phyloP scores from a whole-genome alignment of 495 filamentous ascomycete genomes.

The Viridothelium virens region DNA sequence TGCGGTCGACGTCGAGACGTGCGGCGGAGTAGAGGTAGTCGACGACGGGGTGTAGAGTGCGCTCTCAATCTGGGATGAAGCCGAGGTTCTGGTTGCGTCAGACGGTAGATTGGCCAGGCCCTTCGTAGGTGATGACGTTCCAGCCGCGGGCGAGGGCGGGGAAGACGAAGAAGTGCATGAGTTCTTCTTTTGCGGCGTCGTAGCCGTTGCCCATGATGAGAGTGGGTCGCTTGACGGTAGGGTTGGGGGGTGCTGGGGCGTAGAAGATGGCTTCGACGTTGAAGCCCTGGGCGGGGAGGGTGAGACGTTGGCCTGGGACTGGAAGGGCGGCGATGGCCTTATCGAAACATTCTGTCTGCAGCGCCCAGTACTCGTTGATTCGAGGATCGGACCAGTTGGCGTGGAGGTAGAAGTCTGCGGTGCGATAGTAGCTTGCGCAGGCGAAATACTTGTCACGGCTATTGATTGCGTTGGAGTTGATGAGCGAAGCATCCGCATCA shows the following conservation, averaged over 20 bases:
- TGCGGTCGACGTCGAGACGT: constrained; percentile 27
- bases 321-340: constrained; percentile 27
- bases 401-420: constrained; percentile 41
- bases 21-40: constrained; percentile 32
- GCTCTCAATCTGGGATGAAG: constrained; percentile 45
- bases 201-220: constrained; percentile 38
- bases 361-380: constrained; percentile 22
- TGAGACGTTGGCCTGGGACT: constrained; percentile 36
- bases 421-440: constrained; percentile 40
- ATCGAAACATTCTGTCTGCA: constrained; percentile 17
- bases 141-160: constrained; percentile 39
- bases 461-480: constrained; percentile 11
- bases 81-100: constrained; percentile 40
- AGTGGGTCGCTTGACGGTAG: constrained; percentile 27
- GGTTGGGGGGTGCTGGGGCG: not conserved
- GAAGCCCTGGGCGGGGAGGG: constrained; percentile 32
- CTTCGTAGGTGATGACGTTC: constrained; percentile 44
- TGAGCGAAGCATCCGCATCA: constrained; percentile 12
- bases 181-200: constrained; percentile 43
- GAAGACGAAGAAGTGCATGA: constrained; percentile 33
- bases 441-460: constrained; percentile 34
- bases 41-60: constrained; percentile 40
- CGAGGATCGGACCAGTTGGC: constrained; percentile 34
- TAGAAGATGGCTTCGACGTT: constrained; percentile 23
- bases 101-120: constrained; percentile 43